Percentiles rank a stretch among this genome's conserved stretches.
phyloP scores from a whole-genome alignment of 2,329 filamentous ascomycete genomes.

The Pseudohalonectria lignicola region DNA sequence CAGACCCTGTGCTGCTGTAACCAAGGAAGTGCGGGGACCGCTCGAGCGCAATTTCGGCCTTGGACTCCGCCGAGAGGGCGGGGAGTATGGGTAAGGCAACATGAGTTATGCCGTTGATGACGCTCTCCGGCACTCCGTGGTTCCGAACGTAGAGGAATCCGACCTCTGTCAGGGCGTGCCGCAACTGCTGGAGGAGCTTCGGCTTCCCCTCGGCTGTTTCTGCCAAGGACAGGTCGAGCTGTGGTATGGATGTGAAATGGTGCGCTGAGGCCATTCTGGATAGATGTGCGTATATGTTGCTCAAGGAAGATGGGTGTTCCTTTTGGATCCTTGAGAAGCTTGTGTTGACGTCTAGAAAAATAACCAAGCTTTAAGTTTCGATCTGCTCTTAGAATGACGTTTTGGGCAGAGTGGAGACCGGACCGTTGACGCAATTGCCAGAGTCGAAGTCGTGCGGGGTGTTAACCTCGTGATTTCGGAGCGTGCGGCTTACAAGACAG shows the following conservation, averaged over 20 bases:
- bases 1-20: slow-evolving; percentile 42
- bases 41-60: slow-evolving; percentile 28
- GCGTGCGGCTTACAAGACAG: too few species aligned
- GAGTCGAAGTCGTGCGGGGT: too few species aligned
- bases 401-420: too few species aligned
- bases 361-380: too few species aligned
- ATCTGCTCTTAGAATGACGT: too few species aligned
- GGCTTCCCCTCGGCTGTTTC: slow-evolving; percentile 20
- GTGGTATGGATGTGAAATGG: slow-evolving; percentile 29
- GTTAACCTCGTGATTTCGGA: too few species aligned
- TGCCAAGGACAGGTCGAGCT: slow-evolving; percentile 35
- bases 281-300: too few species aligned
- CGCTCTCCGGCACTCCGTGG: slow-evolving; percentile 28
- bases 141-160: slow-evolving; percentile 43
- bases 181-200: slow-evolving; percentile 27
- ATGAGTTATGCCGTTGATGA: slow-evolving; percentile 20
- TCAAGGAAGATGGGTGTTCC: too few species aligned
- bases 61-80: slow-evolving; percentile 28
- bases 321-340: too few species aligned
- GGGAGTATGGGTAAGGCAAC: slow-evolving; percentile 11
- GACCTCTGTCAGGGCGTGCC: slow-evolving; percentile 33
- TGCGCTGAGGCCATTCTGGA: not conserved
- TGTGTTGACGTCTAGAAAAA: too few species aligned
- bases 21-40: slow-evolving; percentile 52
- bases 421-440: too few species aligned